Base-by-base conservation (phyloP, 768 basidiomycete genomes). In the Cubamyces lactineus region DNA sequence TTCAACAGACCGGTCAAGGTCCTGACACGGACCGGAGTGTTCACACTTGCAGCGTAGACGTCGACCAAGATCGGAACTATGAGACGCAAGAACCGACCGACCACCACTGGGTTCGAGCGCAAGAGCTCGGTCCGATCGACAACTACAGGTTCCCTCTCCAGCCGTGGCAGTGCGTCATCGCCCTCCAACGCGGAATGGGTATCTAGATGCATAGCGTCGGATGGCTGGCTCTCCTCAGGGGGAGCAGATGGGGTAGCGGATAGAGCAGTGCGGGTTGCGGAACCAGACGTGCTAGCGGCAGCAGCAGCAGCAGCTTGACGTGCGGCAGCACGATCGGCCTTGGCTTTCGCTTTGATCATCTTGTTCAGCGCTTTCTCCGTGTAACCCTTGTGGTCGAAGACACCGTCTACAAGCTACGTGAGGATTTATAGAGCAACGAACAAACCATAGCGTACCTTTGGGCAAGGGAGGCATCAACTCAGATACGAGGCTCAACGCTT, bases 11-110 rank as follows among this genome's bases (percentile, higher is more conserved):
- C 94, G 0, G 88, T 91, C 64, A 98, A 78, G 0, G 94, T 93
- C 78, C 96, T 96, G 45, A 91, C 85, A 61, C 97, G 84, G 12
- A 98, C 87, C 2, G 92, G 86, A 0, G 88, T 85, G 51, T 89
- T 87, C 26, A 98, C 96, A 72, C 94, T 97, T 30, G 97, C 96
- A n/a, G 96, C 91, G 75, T 98, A 98, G n/a, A 99, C 96, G 69
- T 98, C 97, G 61, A 98, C 88, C 57, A 99, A 83, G 57, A 97
- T 94, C 0, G 97, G 97, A 0, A 98, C 88, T 69, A 94, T 86
- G 38, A 96, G 79, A 49, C 86, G 85, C 84, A 96, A 92, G 75
- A 95, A 98, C 16, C 87, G 84, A 19, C 84, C 86, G 51, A 96
- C 89, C 26, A 93, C 85, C n/a, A 78, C 80, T 23, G 89, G 83